These are phyloP conservation scores for Nicotiana attenuata DNA, from an alignment of 257 asterid genomes.

Conservation along the genomic window DNA sequence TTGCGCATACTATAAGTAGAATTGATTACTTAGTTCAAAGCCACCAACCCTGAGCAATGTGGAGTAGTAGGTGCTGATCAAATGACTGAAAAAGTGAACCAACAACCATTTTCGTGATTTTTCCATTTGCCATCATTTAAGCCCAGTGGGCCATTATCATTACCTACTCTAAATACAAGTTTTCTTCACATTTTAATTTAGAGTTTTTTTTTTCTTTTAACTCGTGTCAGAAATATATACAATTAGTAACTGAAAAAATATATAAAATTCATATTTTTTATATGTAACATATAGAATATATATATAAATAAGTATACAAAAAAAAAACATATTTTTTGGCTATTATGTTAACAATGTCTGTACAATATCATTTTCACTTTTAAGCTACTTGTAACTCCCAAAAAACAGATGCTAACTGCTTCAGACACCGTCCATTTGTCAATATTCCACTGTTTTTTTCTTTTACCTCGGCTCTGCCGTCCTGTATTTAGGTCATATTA, in stretches of 20 bases:
- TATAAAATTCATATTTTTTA: too few relatives aligned
- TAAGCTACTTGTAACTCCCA: not conserved
- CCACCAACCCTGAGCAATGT: not conserved
- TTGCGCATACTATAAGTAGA: not conserved
- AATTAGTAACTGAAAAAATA: too few relatives aligned
- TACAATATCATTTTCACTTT: not conserved
- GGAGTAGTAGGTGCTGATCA: not conserved
- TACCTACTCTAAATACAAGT: too few relatives aligned
- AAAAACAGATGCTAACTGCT: not conserved
- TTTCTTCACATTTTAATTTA: not conserved
- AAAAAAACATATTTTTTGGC: too few relatives aligned
- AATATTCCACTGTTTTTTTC: not conserved
- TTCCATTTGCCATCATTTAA: too few relatives aligned
- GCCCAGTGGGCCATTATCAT: too few relatives aligned
- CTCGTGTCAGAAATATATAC: too few relatives aligned
- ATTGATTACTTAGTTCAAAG: not conserved
- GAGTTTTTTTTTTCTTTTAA: too few relatives aligned
- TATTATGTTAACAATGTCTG: too few relatives aligned
- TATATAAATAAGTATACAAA: too few relatives aligned
- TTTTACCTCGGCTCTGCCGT: not conserved
- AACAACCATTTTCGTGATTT: not conserved
- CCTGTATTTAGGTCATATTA: not conserved
- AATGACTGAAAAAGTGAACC: not conserved
- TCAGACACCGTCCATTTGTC: conserved; percentile 5
- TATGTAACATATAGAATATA: too few relatives aligned